Base-by-base conservation (phyloP, 176 grass and related monocot genomes). In the Cocos nucifera region DNA sequence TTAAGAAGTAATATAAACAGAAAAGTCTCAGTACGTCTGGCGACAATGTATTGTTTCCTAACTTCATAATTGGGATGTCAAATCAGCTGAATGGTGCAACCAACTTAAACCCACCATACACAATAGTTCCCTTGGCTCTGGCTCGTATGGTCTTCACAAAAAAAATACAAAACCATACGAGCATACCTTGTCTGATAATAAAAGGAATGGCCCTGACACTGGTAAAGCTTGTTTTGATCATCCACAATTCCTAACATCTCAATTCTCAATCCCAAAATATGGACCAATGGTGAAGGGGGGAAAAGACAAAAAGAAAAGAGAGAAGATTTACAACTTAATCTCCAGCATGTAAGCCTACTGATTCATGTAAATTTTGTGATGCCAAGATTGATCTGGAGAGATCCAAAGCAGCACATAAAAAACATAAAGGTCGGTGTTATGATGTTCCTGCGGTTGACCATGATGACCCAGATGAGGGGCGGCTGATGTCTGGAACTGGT, bases 111-210 rank as follows among this genome's bases (percentile, higher is more conserved):
- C 44, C 51, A 56, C 77, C 79, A 74, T 78, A 78, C 62, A 83
- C n/a, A 51, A 39, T 39, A 39, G 8, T 39, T 39, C 32, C 9
- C 32, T 39, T 39, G 7, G 8, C 9, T 44, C 26, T 66, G 79
- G 74, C 85, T 89, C 94, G 86, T 77, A 79, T 89, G 88, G 82
- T 76, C 73, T 83, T 92, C 72, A 86, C 32, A 21, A 78, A 88
- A 92, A 97, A 98, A 92, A 92, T 98, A 98, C 82, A 98, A 81
- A 80, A 98, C 85, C 94, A 96, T 70, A 88, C 80, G 94, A 98
- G 84, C 84, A 69, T 70, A 51, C 22, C 10, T 39, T 12, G 4
- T 29, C 67, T 75, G 91, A 39, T 39, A 73, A 53, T 17, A 72
- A 66, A 83, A 76, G 82, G 62, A 63, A 80, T 39, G 8, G 79